Base-by-base conservation (phyloP, 1,284 basidiomycete genomes). In the Omphalotus olearius region DNA sequence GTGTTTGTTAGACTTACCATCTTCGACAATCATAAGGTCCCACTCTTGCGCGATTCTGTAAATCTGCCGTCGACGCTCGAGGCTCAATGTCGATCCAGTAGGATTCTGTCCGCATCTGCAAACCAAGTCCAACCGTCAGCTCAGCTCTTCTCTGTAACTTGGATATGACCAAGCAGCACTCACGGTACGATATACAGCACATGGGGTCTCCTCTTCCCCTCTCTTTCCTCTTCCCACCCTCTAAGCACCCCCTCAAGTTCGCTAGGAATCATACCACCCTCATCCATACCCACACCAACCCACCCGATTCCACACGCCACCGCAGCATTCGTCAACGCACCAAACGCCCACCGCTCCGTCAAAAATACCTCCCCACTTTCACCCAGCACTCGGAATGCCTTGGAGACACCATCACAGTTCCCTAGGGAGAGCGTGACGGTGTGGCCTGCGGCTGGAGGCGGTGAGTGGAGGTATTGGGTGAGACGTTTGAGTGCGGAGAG, bases 11-110 rank as follows among this genome's bases (percentile, higher is more conserved):
- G 2, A 9, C 30, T 2, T 33, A 33, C 30, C 30, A 54, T 79
- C 78, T 62, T 81, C 79, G 51, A 71, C 66, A 52, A 76, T 76
- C 51, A 78, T 68, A 16, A 76, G 60, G 53, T 80, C 69, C 65
- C 76, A 81, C 57, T 80, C 75, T 44, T 72, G 69, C 50, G 75
- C 77, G 38, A 83, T 69, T 13, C 71, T 70, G 62, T 83, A 83
- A 41, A 83, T 75, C 10, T 66, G 66, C 57, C 74, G 70, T 59
- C 80, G 79, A 53, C 81, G 72, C 54, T 78, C 68, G 3, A 67
- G 65, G 33, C 70, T 62, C 64, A 80, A 72, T 0, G 78, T 79
- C 42, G 65, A 59, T 37, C 82, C 81, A 0, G 78, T 79, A 1
- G 82, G 80, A 61, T 83, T 83, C 60, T 83, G 81, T 17, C 57